Base-by-base conservation (phyloP, 352 stramenopile species). In the Phytophthora agathidicida region DNA sequence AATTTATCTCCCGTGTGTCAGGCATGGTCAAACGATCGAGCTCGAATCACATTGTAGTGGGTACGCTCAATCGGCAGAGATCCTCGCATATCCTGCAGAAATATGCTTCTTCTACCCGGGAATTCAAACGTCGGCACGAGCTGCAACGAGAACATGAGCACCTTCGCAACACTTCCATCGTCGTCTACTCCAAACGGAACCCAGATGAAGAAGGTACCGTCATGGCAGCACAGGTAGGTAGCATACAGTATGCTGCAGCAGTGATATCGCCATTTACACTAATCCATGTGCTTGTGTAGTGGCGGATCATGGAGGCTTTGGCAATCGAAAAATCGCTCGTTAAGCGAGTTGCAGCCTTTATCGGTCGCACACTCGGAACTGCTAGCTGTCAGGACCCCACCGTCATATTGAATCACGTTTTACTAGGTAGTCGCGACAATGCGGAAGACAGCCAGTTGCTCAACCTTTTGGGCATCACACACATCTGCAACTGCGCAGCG, bases 401-500 rank as follows among this genome's bases (percentile, higher is more conserved):
- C 5, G 54, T 65, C 27, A 76, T 89, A 20, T 14, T 86, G 19
- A 68, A 80, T 24, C 75, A 86, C 33, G 49, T 89, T 8, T 31
- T 87, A 14, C 54, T 89, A 2, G 80, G 80, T 3, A 75, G 61
- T 19, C 55, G 69, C 5, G 71, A 76, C 13, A 74, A 87, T 31
- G 77, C 80, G 2, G 48, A 60, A 28, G 67, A 71, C 26, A 77
- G 67, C 41, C 55, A 75, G 46, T 28, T 78, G 45, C 69, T 89
- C 14, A 72, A 73, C 31, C 5, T 51, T 0, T 42, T 64, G 10
- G 80, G 80, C 1, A 48, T 89, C 39, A 89, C 80, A 5, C 80
- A 89, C 53, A 75, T 89, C 23, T 84, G 75, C 66, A 89, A 89
- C 54, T 87, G 76, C 42, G 80, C 76, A 0, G 51, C 50, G 6